These are phyloP conservation scores for Colletotrichum scovillei DNA, from an alignment of 2,329 filamentous ascomycete genomes.

Conservation along the genomic window DNA sequence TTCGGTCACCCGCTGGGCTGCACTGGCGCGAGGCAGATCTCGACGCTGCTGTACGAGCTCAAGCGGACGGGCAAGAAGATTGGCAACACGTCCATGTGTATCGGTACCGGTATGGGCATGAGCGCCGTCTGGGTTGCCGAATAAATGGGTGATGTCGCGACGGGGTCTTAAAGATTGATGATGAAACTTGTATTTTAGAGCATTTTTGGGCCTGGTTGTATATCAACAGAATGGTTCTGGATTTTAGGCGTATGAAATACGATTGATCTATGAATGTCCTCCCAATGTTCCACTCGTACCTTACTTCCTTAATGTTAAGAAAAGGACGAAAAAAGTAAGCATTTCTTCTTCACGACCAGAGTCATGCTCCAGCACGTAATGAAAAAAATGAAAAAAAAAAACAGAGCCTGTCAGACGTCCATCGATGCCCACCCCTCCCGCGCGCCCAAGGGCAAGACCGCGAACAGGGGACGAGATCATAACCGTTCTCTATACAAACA, in stretches of 20 bases:
- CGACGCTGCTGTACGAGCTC: slow-evolving; percentile 90
- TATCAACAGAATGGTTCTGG: slow-evolving; percentile 24
- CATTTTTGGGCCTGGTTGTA: slow-evolving; percentile 26
- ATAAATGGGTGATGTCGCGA: slow-evolving; percentile 56
- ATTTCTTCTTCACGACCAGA: slow-evolving; percentile 64
- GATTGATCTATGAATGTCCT: slow-evolving; percentile 5
- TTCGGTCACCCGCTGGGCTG: slow-evolving; percentile 96
- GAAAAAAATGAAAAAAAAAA: slow-evolving; percentile 68
- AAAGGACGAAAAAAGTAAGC: too few relatives aligned
- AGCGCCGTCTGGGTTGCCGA: slow-evolving; percentile 96
- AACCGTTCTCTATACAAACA: slow-evolving; percentile 92
- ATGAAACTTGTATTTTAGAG: slow-evolving; percentile 24
- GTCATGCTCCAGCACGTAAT: slow-evolving; percentile 59
- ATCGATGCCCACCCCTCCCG: slow-evolving; percentile 82
- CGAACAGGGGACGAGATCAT: slow-evolving; percentile 88
- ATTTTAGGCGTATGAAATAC: slow-evolving; percentile 27
- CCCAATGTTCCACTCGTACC: too few relatives aligned
- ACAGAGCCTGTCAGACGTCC: slow-evolving; percentile 85
- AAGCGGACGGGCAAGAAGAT: slow-evolving; percentile 85
- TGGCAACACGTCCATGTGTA: slow-evolving; percentile 94
- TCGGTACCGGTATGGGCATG: slow-evolving; percentile 98
- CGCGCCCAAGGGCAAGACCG: slow-evolving; percentile 82
- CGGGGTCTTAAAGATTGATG: neutral
- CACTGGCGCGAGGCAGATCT: slow-evolving; percentile 93
- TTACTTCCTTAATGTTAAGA: too few relatives aligned